Conservation (phyloP, 2,329 filamentous ascomycete species). For the Exophiala sp. region DNA sequence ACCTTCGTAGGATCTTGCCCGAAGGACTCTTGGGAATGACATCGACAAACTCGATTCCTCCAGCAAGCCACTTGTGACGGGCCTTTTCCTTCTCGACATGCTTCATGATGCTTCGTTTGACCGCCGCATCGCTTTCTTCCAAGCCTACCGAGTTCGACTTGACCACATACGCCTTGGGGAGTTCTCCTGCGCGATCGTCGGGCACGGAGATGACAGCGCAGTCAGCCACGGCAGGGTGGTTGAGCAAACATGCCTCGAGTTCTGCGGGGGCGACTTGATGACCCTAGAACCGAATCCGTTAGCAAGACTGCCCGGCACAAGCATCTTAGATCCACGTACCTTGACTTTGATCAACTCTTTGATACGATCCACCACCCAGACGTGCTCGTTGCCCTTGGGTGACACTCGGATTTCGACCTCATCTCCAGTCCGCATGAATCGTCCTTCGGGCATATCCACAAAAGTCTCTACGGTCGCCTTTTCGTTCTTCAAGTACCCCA, state of each 20-base stretch:
- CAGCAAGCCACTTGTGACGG: conserved; percentile 57
- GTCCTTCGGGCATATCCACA: conserved; percentile 51
- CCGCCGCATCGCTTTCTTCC: conserved; percentile 48
- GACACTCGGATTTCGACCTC: conserved; percentile 65
- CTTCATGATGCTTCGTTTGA: conserved; percentile 49
- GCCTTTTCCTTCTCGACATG: conserved; percentile 58
- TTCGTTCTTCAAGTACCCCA: conserved; percentile 83
- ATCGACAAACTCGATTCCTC: conserved; percentile 54
- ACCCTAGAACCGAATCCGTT: conserved; percentile 47
- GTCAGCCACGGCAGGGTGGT: conserved; percentile 68
- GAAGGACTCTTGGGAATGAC: conserved; percentile 56
- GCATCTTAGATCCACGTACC: conserved; percentile 47
- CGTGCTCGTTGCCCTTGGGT: conserved; percentile 65
- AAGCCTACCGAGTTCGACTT: conserved; percentile 49
- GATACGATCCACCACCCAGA: conserved; percentile 74
- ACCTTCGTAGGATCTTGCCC: conserved; percentile 57
- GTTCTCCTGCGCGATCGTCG: conserved; percentile 55
- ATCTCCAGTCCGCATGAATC: conserved; percentile 80
- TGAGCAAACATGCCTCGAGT: conserved; percentile 71
- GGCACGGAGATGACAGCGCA: conserved; percentile 71
- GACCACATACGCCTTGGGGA: conserved; percentile 60
- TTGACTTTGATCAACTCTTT: conserved; percentile 75
- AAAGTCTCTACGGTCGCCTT: conserved; percentile 79
- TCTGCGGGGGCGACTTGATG: conserved; percentile 79
- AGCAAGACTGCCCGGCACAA: conserved; percentile 1